Evolutionary conservation across 2,329 filamentous ascomycete species (phyloP), one percentile per base, ranked within the genome.

Genomic region (Neofusicoccum sp.): DNA sequence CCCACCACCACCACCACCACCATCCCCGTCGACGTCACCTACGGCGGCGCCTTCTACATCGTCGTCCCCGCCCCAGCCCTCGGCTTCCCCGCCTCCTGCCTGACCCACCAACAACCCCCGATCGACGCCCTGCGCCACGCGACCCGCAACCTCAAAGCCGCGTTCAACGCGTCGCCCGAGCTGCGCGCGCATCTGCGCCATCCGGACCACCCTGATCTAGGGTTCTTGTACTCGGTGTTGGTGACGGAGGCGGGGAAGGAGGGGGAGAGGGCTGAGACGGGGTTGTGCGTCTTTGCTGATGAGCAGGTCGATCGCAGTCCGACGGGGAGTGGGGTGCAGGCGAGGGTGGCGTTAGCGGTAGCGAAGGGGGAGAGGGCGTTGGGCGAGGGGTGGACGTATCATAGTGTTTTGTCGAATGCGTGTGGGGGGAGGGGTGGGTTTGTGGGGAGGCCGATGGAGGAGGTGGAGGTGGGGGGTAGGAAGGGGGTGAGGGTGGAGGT

Each of bases 241-340:
- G 64, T 80, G 7, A 71, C 72, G 1, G 70, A 77, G 62, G 26
- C 68, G 24, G 56, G 63, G 3, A 12, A 41, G 6, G 58, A 38
- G 3, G 65, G 67, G 1, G 38, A 14, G 4, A 70, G 71, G 6
- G 68, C 70, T 7, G 79, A 81, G 63, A 75, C 74, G 0, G 78
- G 78, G 0, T 62, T 80, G 0, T 80, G 77, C 64, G 76, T 76
- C 67, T 78, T 80, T 62, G 78, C 77, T 0, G 74, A 79, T 30
- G 74, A 77, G 57, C 76, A 81, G 62, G 75, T 82, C 43, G 80
- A 84, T 65, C 73, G 79, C 20, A 73, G 69, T 5, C 72, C 72
- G 1, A 74, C 71, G n/a, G 70, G 73, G 0, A 69, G 66, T 40
- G 70, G 68, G 2, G 69, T 71, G 12, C 66, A 67, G 20, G 71